Conservation (phyloP, 495 filamentous ascomycete species). For the Aspergillus funiculosus region DNA sequence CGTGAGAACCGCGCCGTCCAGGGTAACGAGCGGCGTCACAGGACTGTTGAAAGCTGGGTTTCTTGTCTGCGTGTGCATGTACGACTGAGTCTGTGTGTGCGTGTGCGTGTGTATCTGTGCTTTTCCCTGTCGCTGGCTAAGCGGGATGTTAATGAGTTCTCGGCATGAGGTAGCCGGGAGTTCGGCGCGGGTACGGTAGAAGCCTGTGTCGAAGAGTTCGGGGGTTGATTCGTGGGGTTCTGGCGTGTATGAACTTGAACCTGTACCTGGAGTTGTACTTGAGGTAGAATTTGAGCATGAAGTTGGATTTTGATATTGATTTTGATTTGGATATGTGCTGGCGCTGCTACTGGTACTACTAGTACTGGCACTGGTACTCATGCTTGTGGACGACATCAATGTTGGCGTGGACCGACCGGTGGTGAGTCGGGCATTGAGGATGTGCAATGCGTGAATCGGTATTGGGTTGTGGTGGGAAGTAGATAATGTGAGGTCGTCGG, state of each 20-base stretch:
- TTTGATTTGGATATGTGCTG: background rate
- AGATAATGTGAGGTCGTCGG: too few relatives aligned
- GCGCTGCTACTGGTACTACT: too few relatives aligned
- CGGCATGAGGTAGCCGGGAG: constrained; percentile 22
- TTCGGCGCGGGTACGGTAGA: constrained; percentile 28
- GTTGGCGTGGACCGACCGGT: background rate
- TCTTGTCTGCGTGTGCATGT: too few relatives aligned
- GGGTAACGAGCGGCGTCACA: background rate
- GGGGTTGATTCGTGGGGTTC: constrained; percentile 11
- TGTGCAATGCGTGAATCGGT: too few relatives aligned
- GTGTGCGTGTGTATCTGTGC: too few relatives aligned
- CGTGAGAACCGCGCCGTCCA: constrained; percentile 16
- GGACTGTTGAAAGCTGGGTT: background rate
- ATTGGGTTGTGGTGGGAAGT: too few relatives aligned
- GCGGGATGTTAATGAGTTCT: constrained; percentile 34
- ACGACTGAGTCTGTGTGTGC: too few relatives aligned
- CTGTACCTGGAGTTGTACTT: background rate
- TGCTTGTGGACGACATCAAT: background rate
- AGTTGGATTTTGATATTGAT: background rate
- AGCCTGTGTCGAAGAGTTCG: constrained; percentile 32
- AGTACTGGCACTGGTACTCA: too few relatives aligned
- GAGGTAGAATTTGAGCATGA: background rate
- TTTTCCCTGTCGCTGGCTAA: constrained; percentile 10
- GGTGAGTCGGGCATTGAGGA: too few relatives aligned
- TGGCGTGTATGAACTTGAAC: background rate